A percentile compares a stretch with the other conserved stretches of the same genome.
phyloP scores from a whole-genome alignment of 306 rosid species.

The Cicer chorassanicum region DNA sequence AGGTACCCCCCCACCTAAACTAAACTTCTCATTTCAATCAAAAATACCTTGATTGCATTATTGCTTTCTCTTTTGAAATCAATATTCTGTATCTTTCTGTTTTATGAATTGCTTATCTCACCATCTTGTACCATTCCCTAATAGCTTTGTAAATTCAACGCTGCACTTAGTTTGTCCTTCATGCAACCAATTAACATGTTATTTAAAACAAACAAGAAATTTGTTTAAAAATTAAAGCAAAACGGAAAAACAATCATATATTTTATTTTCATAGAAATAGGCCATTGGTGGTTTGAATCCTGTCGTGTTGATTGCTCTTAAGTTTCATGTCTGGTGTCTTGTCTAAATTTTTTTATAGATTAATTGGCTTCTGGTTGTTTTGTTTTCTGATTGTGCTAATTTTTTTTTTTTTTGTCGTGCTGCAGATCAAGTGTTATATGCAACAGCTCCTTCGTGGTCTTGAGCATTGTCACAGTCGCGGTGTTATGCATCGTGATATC shows the following conservation, averaged over 20 bases:
- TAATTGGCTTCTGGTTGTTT: slow-evolving; percentile 14
- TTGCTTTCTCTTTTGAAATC: too few relatives aligned
- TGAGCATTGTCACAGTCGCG: slow-evolving; percentile 78
- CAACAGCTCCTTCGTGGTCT: slow-evolving; percentile 80
- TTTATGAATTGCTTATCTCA: too few relatives aligned
- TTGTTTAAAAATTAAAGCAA: not conserved
- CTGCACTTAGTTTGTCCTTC: slow-evolving; percentile 18
- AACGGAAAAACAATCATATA: not conserved
- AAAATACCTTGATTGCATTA: too few relatives aligned
- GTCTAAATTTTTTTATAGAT: not conserved
- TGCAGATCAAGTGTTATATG: slow-evolving; percentile 84
- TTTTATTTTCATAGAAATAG: not conserved
- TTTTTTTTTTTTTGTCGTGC: not conserved
- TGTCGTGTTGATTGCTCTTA: slow-evolving; percentile 2
- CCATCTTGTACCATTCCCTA: too few relatives aligned
- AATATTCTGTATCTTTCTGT: too few relatives aligned
- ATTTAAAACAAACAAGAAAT: slow-evolving; percentile 1
- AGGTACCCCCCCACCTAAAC: slow-evolving; percentile 50
- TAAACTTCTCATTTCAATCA: too few relatives aligned
- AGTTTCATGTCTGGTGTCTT: not conserved
- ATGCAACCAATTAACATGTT: not conserved
- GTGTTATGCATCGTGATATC: slow-evolving; percentile 87
- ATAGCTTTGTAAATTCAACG: not conserved
- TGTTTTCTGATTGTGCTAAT: slow-evolving; percentile 7
- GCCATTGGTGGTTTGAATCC: slow-evolving; percentile 11